Evolutionary conservation across 148 eudicot genomes (phyloP).

Genomic region (Camellia sinensis): DNA sequence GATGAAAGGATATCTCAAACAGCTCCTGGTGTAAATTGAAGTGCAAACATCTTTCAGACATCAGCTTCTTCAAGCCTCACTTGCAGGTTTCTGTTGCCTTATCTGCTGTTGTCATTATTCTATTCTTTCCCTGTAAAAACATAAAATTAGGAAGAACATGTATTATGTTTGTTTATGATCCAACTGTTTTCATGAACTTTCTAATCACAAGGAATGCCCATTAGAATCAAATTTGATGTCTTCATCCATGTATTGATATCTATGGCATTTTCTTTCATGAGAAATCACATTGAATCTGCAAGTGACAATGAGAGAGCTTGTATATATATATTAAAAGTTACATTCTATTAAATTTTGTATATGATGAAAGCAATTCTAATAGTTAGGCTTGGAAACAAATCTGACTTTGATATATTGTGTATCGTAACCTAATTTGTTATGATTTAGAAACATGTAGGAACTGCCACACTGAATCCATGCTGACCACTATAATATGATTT

Average conservation of each 20-base stretch:
- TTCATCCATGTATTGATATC: not conserved
- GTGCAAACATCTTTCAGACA: not conserved
- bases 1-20: conserved; percentile 63
- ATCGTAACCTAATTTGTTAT: not conserved
- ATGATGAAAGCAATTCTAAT: not conserved
- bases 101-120: not conserved
- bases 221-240: conserved; percentile 1
- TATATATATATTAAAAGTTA: not conserved
- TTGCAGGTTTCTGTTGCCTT: conserved; percentile 9
- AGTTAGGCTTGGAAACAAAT: not conserved
- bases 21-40: conserved; percentile 34
- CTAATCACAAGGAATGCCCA: not conserved
- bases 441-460: not conserved
- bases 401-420: not conserved
- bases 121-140: conserved; percentile 3
- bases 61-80: conserved; percentile 3
- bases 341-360: not conserved
- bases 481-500: not conserved
- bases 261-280: not conserved
- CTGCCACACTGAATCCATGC: not conserved
- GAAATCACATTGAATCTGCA: not conserved
- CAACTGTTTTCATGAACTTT: not conserved
- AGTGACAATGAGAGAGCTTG: not conserved
- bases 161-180: not conserved
- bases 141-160: not conserved